Percentiles rank a stretch among this genome's conserved stretches.
phyloP scores from a whole-genome alignment of 768 basidiomycete species.

The Cystofilobasidium ferigula region DNA sequence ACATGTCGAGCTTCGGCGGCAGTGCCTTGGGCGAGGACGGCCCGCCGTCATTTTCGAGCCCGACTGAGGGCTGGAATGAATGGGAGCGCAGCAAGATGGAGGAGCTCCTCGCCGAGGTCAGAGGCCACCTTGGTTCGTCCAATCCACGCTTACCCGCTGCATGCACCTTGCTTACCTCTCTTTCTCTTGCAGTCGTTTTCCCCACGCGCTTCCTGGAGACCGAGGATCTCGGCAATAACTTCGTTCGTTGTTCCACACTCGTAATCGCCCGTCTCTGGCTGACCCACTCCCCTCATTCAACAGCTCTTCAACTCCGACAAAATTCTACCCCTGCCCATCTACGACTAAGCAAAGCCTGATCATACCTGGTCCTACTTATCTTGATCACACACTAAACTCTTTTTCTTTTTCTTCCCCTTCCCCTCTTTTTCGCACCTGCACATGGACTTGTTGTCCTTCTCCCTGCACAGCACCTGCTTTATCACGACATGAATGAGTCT shows the following conservation, averaged over 20 bases:
- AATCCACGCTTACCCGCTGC: neutral
- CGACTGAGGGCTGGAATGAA: slow-evolving; percentile 62
- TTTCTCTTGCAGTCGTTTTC: slow-evolving; percentile 53
- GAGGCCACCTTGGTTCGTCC: slow-evolving; percentile 72
- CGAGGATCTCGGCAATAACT: slow-evolving; percentile 86
- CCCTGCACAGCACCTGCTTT: too few species aligned
- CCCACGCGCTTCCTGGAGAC: slow-evolving; percentile 79
- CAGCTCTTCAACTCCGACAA: neutral
- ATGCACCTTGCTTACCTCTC: neutral
- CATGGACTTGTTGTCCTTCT: too few species aligned
- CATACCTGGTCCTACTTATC: too few species aligned
- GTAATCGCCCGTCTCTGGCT: neutral
- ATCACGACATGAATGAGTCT: too few species aligned
- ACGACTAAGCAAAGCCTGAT: slow-evolving; percentile 4
- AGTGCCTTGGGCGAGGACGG: neutral
- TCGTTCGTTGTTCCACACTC: slow-evolving; percentile 43
- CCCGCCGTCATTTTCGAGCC: slow-evolving; percentile 30
- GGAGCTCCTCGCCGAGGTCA: slow-evolving; percentile 56
- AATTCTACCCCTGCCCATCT: neutral
- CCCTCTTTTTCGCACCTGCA: too few species aligned
- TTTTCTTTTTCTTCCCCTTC: too few species aligned
- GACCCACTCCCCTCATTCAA: neutral
- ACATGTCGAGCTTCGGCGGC: slow-evolving; percentile 36
- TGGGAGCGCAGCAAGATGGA: slow-evolving; percentile 89
- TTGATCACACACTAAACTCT: too few species aligned